Percentiles rank a stretch among this genome's conserved stretches.
These are phyloP conservation scores for Quercus robur DNA, from an alignment of 306 rosid species.

Conservation along the genomic window DNA sequence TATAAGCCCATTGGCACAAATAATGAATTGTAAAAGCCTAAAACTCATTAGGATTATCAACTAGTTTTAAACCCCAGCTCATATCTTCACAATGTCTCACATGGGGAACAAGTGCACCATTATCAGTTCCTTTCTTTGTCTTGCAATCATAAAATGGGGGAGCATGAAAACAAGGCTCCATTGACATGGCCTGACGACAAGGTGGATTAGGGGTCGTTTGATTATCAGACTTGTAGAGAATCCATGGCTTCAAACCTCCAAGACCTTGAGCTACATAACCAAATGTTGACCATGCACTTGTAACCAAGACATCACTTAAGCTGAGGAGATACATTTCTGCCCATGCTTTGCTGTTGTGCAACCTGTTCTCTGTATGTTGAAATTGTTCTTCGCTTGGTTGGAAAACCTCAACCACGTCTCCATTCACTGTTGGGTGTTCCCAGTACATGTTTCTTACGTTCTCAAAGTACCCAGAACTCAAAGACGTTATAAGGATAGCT, in stretches of 20 bases:
- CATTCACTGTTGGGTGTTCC: constrained; percentile 60
- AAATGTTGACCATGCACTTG: constrained; percentile 76
- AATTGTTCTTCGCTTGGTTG: constrained; percentile 75
- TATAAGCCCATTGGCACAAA: background rate
- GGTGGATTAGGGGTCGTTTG: constrained; percentile 52
- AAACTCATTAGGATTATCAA: constrained; percentile 10
- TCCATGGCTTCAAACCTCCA: constrained; percentile 77
- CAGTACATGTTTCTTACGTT: constrained; percentile 59
- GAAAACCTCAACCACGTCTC: constrained; percentile 50
- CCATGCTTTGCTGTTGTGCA: constrained; percentile 63
- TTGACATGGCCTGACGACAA: constrained; percentile 62
- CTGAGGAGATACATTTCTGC: constrained; percentile 73
- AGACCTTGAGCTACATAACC: constrained; percentile 80
- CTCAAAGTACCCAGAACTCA: constrained; percentile 61
- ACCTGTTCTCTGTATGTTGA: constrained; percentile 62
- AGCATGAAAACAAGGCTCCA: constrained; percentile 81
- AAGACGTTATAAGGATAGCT: constrained; percentile 62
- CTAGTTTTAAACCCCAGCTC: constrained; percentile 60
- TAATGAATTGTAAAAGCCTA: constrained; percentile 2
- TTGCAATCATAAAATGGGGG: constrained; percentile 78
- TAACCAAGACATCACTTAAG: constrained; percentile 53
- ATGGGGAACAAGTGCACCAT: constrained; percentile 58
- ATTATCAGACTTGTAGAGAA: constrained; percentile 65
- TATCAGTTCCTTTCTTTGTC: constrained; percentile 59
- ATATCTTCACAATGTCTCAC: constrained; percentile 81